Evolutionary conservation across 345 rosid genomes (phyloP).

Genomic region (Eucalyptus caleyi): DNA sequence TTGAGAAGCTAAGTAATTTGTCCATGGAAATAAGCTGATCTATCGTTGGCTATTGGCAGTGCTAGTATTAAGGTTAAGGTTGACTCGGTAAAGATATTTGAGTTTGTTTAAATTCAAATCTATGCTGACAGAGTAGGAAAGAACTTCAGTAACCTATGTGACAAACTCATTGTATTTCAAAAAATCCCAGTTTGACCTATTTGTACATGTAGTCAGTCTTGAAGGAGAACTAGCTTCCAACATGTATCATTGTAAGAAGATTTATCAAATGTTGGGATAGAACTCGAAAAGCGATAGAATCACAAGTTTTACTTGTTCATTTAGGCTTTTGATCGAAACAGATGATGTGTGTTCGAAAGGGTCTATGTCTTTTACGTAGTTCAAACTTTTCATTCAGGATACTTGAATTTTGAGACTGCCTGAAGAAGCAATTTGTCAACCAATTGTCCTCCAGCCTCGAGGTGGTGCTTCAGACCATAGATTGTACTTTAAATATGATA

Average conservation of each 20-base stretch:
- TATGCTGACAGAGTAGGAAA: background rate
- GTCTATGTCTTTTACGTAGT: background rate
- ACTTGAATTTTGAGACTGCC: background rate
- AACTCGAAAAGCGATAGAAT: background rate
- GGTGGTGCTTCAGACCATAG: background rate
- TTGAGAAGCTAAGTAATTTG: background rate
- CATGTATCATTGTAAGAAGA: background rate
- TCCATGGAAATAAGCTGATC: background rate
- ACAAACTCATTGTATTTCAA: background rate
- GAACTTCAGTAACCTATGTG: background rate
- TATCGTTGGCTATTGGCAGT: background rate
- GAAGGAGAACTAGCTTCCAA: background rate
- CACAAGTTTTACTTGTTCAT: background rate
- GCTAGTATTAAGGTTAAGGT: background rate
- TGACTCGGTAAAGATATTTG: background rate
- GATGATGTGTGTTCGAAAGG: background rate
- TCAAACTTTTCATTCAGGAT: background rate
- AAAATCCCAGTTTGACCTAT: background rate
- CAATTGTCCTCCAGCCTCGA: background rate
- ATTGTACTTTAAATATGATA: background rate
- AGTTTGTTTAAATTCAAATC: background rate
- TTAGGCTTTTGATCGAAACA: background rate
- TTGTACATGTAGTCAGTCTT: background rate
- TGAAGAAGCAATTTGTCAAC: background rate
- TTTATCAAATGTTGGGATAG: background rate